phyloP scores from a whole-genome alignment of 2,329 filamentous ascomycete species.

The Neocucurbitaria cava region DNA sequence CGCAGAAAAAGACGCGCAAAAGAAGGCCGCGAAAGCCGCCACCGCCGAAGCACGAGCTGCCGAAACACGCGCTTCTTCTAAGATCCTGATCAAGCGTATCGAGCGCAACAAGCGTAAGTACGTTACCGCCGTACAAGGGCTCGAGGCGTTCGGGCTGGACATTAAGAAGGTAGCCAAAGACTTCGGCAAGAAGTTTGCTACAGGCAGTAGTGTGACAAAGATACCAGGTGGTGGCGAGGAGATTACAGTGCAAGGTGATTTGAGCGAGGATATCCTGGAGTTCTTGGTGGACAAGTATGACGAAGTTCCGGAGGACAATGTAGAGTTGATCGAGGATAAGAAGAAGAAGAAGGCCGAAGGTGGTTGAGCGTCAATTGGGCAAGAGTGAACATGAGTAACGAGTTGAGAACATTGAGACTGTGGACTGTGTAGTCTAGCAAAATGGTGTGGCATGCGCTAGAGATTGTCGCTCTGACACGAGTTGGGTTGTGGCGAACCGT shows the following conservation, averaged over 20 bases:
- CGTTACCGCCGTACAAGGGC: constrained; percentile 88
- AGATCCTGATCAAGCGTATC: constrained; percentile 92
- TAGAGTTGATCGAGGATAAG: constrained; percentile 95
- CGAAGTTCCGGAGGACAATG: constrained; percentile 91
- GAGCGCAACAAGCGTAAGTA: constrained; percentile 98
- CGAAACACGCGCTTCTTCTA: constrained; percentile 80
- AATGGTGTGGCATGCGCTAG: neutral
- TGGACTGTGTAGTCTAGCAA: neutral
- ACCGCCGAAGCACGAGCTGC: constrained; percentile 83
- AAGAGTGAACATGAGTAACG: neutral
- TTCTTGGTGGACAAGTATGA: constrained; percentile 89
- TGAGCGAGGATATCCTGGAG: constrained; percentile 92
- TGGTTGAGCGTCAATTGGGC: constrained; percentile 8
- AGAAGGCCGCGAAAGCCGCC: constrained; percentile 95
- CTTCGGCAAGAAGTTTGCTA: constrained; percentile 98
- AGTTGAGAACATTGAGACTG: neutral
- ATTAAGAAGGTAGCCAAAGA: constrained; percentile 97
- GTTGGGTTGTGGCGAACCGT: neutral
- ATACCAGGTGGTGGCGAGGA: constrained; percentile 85
- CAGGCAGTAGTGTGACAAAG: constrained; percentile 91
- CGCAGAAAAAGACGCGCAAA: constrained; percentile 92
- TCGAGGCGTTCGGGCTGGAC: constrained; percentile 90
- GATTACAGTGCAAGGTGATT: constrained; percentile 96
- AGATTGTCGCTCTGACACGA: neutral
- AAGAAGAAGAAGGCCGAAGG: constrained; percentile 72